phyloP scores from a whole-genome alignment of 2,329 filamentous ascomycete genomes.

The Penicillium rolfsii region DNA sequence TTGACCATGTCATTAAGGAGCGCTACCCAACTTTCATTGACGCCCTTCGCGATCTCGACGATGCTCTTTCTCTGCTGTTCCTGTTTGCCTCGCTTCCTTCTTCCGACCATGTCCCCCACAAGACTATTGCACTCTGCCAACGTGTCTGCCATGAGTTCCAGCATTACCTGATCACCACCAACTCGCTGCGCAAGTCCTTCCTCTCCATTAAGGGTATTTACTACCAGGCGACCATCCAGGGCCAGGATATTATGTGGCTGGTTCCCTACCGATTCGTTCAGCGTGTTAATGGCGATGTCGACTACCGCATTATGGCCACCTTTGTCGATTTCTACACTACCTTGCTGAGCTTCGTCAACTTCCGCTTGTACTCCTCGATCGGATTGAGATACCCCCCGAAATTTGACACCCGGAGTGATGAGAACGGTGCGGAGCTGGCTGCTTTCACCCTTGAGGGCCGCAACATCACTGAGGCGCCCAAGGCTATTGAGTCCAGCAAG shows the following conservation, averaged over 20 bases:
- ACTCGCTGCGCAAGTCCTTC: constrained; percentile 93
- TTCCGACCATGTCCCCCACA: constrained; percentile 83
- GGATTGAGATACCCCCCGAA: constrained; percentile 95
- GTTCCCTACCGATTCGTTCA: constrained; percentile 99
- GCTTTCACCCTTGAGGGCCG: constrained; percentile 89
- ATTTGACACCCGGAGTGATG: constrained; percentile 84
- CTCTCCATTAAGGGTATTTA: constrained; percentile 99
- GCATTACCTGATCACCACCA: constrained; percentile 92
- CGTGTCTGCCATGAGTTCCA: constrained; percentile 93
- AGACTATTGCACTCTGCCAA: constrained; percentile 95
- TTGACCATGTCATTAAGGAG: constrained; percentile 97
- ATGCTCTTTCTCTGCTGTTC: constrained; percentile 95
- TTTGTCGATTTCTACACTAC: constrained; percentile 99
- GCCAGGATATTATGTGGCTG: constrained; percentile 95
- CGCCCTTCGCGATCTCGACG: constrained; percentile 90
- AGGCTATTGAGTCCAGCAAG: constrained; percentile 56
- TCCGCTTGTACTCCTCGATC: constrained; percentile 85
- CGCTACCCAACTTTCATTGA: constrained; percentile 97
- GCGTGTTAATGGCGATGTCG: constrained; percentile 87
- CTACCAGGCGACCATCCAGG: constrained; percentile 96
- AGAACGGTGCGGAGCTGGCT: constrained; percentile 83
- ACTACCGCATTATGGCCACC: constrained; percentile 98
- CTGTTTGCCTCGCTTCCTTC: constrained; percentile 96
- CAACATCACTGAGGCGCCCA: constrained; percentile 54
- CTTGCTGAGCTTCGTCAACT: constrained; percentile 93